Conservation (phyloP, 2,329 filamentous ascomycete species). For the Ophiosphaerella korrae region DNA sequence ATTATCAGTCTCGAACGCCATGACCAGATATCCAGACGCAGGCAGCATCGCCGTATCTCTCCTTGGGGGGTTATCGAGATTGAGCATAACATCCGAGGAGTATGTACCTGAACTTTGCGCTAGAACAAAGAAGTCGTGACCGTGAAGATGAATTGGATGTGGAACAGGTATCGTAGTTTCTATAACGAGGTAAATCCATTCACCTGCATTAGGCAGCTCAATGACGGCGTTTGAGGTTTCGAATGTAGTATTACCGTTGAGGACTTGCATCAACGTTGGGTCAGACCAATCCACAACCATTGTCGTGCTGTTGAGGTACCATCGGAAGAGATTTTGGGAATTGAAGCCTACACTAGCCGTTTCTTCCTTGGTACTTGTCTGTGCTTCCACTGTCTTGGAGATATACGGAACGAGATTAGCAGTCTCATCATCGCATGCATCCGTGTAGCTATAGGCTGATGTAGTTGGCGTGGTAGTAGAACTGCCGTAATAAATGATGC, state of each 20-base stretch:
- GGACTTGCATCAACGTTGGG: slow-evolving; percentile 46
- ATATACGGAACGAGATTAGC: too few relatives aligned
- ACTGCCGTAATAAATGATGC: too few relatives aligned
- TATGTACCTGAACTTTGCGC: slow-evolving; percentile 36
- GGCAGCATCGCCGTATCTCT: slow-evolving; percentile 42
- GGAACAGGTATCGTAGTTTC: slow-evolving; percentile 43
- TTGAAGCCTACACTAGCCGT: too few relatives aligned
- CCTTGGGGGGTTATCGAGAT: slow-evolving; percentile 37
- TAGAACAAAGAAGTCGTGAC: slow-evolving; percentile 42
- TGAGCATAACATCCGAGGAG: slow-evolving; percentile 16
- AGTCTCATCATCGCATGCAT: too few relatives aligned
- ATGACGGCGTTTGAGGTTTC: slow-evolving; percentile 36
- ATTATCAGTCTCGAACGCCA: slow-evolving; percentile 46
- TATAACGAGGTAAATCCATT: slow-evolving; percentile 50
- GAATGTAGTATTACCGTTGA: slow-evolving; percentile 40
- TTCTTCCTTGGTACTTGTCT: too few relatives aligned
- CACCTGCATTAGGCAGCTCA: slow-evolving; percentile 25
- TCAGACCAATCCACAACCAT: slow-evolving; percentile 48
- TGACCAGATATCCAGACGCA: slow-evolving; percentile 36
- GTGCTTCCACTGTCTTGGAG: too few relatives aligned
- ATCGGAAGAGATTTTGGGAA: too few relatives aligned
- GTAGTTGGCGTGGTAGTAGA: too few relatives aligned
- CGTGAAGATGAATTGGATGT: slow-evolving; percentile 40
- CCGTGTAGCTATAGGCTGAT: too few relatives aligned
- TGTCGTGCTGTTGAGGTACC: slow-evolving; percentile 43